Evolutionary conservation across 2,329 filamentous ascomycete genomes (phyloP), one percentile per base, ranked within the genome.

Genomic region (Fusarium albidum): DNA sequence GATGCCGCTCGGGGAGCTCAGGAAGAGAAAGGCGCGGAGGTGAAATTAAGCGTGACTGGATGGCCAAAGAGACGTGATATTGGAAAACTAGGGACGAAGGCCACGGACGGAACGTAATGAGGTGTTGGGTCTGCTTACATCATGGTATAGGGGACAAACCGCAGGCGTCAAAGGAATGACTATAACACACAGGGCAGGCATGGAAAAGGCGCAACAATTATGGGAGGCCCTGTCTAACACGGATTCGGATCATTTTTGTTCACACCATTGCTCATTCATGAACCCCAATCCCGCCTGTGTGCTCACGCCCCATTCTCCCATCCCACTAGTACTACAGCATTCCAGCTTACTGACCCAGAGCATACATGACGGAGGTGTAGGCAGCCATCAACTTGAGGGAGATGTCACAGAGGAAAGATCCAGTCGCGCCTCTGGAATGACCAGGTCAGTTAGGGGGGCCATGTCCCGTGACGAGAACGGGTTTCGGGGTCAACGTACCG

Each of bases 381-480:
- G 73, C 67, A 11, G 81, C 76, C 67, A 76, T 73, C 29, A 75
- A 40, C 61, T 77, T 79, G 31, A 84, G 67, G 5, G 55, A 48
- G 0, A 71, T 1, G 48, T 79, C 77, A 44, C 65, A 67, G 13
- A 81, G 43, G 29, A 64, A 54, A 15, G 72, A 66, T 12, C 71
- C 51, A 5, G 53, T 12, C 15, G 74, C 73, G 33, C 80, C 79
- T 43, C 72, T 77, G 29, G 9, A 32, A 35, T 3, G 8, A 21
- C 43, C 28, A 9, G 15, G 56, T 68, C 32, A 67, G 66, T 61
- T 39, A 52, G 51, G 11, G 42, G 5, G 15, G 18, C 34, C n/a
- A 47, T 38, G 11, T 6, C 17, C 10, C 28, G 29, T 8, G 29
- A 9, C 13, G 14, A 17, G 18, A 15, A 17, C 17, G 14, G 15